Evolutionary conservation across 129 eudicot genomes (phyloP), one percentile per base, ranked within the genome.

Genomic region (Pittosporum tobira): DNA sequence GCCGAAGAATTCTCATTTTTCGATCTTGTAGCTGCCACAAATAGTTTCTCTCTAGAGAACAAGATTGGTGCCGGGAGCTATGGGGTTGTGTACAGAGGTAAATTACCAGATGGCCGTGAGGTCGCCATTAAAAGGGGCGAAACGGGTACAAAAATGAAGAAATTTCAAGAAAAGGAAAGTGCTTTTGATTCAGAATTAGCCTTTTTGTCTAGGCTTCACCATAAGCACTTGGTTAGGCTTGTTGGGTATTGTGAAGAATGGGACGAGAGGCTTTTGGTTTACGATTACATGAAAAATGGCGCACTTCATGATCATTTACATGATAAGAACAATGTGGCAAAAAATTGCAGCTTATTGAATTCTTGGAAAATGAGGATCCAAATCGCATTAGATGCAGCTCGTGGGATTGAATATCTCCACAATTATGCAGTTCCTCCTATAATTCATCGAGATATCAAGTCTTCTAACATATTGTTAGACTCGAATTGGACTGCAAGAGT

Each of bases 151-250:
- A 86, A 58, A 31, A 63, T 77, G 4, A 93, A 84, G 74, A 83
- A 87, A 43, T 84, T 87, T 51, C 96, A 84, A 79, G 99, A 90
- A 63, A 82, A 90, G 59, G 97, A 93, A 73, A 93, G 73, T 26
- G 99, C 96, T 0, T 93, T 93, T 53, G 96, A 93, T 49, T 93
- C 98, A n/a, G 98, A 91, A 74, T 37, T 91, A 51, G 90, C 88
- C 3, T 91, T 91, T 69, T 75, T 91, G 70, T 91, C 98, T 9
- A 73, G 98, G 61, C 77, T 91, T 12, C 98, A 91, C 62, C 98
- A 91, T 69, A 91, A 87, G 66, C 96, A 91, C 53, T 68, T 91
- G 79, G 98, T 91, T 42, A 76, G 94, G 63, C 81, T 91, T 6
- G 94, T 91, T 54, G 98, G 98, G 22, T 91, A 73, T 66, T 91